Evolutionary conservation across 306 rosid genomes (phyloP).

Genomic region (Casuarina glauca): DNA sequence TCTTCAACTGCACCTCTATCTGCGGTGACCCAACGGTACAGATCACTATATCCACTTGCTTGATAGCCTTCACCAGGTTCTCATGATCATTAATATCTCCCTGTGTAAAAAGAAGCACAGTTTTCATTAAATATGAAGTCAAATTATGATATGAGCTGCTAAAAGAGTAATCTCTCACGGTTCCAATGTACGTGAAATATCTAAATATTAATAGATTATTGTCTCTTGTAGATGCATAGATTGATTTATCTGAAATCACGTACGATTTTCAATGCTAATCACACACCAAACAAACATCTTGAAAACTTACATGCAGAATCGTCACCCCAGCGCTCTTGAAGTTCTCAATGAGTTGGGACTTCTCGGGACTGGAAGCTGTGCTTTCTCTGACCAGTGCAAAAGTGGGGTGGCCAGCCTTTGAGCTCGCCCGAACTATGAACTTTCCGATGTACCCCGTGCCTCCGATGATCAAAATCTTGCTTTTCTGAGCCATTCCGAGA

Average conservation of each 20-base stretch:
- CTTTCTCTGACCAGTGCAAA: slow-evolving; percentile 36
- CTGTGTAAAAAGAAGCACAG: too few species aligned
- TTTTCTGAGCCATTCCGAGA: slow-evolving; percentile 30
- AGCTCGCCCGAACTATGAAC: slow-evolving; percentile 39
- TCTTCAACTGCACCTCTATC: slow-evolving; percentile 24
- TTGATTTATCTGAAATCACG: not conserved
- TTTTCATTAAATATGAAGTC: not conserved
- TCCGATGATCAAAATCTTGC: slow-evolving; percentile 43
- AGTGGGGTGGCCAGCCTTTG: slow-evolving; percentile 42
- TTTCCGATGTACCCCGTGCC: slow-evolving; percentile 39
- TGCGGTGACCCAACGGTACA: slow-evolving; percentile 29
- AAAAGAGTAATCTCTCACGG: too few species aligned
- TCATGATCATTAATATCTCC: slow-evolving; percentile 3
- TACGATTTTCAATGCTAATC: not conserved
- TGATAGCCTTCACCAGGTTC: slow-evolving; percentile 42
- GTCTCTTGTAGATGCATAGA: too few species aligned
- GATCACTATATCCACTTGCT: slow-evolving; percentile 50
- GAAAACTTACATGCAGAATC: slow-evolving; percentile 19
- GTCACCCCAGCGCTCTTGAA: slow-evolving; percentile 33
- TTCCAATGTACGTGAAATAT: too few species aligned
- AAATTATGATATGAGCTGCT: too few species aligned
- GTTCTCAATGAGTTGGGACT: slow-evolving; percentile 31
- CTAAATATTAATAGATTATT: too few species aligned
- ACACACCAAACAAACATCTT: not conserved
- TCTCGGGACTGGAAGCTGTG: slow-evolving; percentile 35